phyloP scores from a whole-genome alignment of 2,329 filamentous ascomycete genomes.

The Talaromyces sp. region DNA sequence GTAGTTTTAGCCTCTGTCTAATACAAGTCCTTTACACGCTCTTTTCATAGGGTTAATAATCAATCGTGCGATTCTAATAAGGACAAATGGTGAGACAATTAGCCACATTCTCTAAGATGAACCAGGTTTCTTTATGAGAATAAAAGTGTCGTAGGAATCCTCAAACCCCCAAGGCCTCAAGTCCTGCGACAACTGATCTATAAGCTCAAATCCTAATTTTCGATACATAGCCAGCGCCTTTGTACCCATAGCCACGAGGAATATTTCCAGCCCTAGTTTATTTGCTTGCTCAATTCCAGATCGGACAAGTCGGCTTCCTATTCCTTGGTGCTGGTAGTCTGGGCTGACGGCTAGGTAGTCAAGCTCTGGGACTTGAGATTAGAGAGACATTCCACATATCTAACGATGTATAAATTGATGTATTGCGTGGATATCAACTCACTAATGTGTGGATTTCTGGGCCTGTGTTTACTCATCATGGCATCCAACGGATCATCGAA shows the following conservation, averaged over 20 bases:
- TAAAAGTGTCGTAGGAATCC: neutral
- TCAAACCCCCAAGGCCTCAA: constrained; percentile 5
- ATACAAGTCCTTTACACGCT: too few species aligned
- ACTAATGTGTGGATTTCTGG: neutral
- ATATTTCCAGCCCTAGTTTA: neutral
- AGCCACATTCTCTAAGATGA: neutral
- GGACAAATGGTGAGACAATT: neutral
- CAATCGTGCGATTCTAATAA: too few species aligned
- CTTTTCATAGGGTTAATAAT: too few species aligned
- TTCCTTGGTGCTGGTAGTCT: neutral
- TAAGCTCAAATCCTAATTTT: neutral
- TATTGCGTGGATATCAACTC: neutral
- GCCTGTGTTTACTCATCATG: neutral
- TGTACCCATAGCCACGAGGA: neutral
- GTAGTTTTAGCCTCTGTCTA: neutral
- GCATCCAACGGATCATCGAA: neutral
- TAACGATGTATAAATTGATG: too few species aligned
- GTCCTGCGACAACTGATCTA: neutral
- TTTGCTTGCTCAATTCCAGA: neutral
- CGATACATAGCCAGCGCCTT: neutral
- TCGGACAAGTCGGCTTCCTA: neutral
- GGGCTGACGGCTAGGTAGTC: neutral
- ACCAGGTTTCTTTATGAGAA: neutral
- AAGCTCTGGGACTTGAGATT: neutral
- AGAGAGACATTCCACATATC: too few species aligned